Evolutionary conservation across 2,329 filamentous ascomycete species (phyloP), one percentile per base, ranked within the genome.

Genomic region (Ilyonectria mors-panacis): DNA sequence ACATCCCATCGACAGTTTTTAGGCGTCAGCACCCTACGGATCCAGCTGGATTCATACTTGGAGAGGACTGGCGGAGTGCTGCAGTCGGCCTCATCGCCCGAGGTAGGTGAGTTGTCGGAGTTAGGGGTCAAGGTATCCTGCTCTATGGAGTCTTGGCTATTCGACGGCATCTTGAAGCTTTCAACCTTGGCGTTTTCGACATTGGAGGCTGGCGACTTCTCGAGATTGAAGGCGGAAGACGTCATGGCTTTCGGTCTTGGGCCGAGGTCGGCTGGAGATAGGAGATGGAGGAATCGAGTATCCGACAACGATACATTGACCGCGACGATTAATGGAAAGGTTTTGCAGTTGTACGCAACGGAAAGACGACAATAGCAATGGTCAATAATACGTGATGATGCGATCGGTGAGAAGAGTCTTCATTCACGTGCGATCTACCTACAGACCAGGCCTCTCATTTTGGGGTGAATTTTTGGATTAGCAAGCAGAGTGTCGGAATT

Each of bases 1-100:
- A 89, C 86, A 71, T 94, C 85, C 82, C 91, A 95, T 51, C 92
- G 89, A 77, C 92, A 93, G 71, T 87, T 85, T 59, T 84, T 84
- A 0, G 92, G 93, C 39, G 87, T 89, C 86, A 71, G 50, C 26
- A 70, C 8, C 17, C 74, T 71, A 21, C 66, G 71, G 57, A 75
- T 23, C 60, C 68, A 70, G 21, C 71, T 73, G 2, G 68, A 64
- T 12, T 73, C 70, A 33, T 78, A 76, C n/a, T 69, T 74, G 42
- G 66, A 61, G 61, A 59, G 66, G 8, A 48, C 33, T 13, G 62
- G 56, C 30, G 19, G 26, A 37, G 55, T 44, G 10, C 9, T n/a
- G 21, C 61, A 60, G 6, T 63, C 64, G 37, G 35, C 48, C 21
- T 73, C 72, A 17, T 72, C 63, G 17, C 60, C 64, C 30, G 73